Evolutionary conservation across 1,139 yeast genomes (phyloP).

Genomic region (Diutina scorzettiae): DNA sequence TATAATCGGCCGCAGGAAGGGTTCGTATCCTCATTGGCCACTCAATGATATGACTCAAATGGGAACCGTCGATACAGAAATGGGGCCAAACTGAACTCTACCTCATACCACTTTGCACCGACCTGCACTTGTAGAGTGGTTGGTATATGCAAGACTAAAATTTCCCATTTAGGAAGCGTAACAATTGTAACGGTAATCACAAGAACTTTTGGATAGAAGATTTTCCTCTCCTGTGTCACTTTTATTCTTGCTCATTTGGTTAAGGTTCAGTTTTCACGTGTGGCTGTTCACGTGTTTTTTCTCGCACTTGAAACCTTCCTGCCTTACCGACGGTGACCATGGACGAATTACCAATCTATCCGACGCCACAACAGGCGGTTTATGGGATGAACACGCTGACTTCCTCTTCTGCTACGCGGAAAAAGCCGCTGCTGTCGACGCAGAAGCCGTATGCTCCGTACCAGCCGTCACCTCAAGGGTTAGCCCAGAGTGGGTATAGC

Average conservation of each 20-base stretch:
- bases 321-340: not conserved
- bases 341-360: constrained; percentile 34
- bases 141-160: no score
- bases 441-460: constrained; percentile 2
- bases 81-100: no score
- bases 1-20: no score
- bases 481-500: constrained; percentile 1
- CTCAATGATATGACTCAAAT: no score
- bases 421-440: constrained; percentile 3
- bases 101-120: no score
- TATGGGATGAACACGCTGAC: constrained; percentile 16
- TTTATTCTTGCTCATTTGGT: not conserved
- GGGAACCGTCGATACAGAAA: no score
- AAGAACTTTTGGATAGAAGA: no score
- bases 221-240: not conserved
- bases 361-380: constrained; percentile 37
- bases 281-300: not conserved
- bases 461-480: constrained; percentile 3
- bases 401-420: not conserved
- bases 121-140: no score
- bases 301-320: no score
- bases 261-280: not conserved
- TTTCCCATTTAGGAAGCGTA: no score
- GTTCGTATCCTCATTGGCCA: no score
- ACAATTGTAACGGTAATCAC: no score